These are phyloP conservation scores for Tricholomella constricta DNA, from an alignment of 768 basidiomycete genomes.

Conservation along the genomic window DNA sequence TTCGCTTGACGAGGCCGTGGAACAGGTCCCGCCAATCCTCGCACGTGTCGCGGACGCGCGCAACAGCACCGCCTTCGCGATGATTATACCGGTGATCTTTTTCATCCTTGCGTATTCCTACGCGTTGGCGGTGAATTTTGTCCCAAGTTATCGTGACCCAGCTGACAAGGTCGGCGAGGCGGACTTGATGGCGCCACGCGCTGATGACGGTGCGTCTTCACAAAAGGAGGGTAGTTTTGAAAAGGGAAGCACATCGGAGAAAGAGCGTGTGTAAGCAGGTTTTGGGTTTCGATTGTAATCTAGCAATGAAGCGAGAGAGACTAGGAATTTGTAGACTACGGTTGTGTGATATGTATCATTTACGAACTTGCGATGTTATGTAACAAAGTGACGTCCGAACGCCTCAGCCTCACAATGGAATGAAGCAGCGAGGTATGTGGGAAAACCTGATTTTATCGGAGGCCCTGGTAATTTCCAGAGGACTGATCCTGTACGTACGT, in stretches of 20 bases:
- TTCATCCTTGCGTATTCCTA: conserved; percentile 29
- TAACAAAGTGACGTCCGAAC: background rate
- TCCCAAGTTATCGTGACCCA: conserved; percentile 27
- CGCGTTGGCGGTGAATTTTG: conserved; percentile 32
- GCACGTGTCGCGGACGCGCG: conserved; percentile 31
- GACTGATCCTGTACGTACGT: background rate
- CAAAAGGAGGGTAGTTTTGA: conserved; percentile 12
- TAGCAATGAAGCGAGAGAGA: background rate
- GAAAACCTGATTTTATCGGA: too few species aligned
- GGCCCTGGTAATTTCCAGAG: too few species aligned
- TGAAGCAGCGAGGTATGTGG: too few species aligned
- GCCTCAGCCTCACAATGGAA: too few species aligned
- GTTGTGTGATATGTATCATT: background rate
- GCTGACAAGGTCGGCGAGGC: conserved; percentile 26
- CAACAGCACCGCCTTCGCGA: conserved; percentile 34
- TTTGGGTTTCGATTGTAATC: background rate
- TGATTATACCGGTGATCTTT: conserved; percentile 35
- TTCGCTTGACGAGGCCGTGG: background rate
- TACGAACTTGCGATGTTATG: too few species aligned
- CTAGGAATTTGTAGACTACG: background rate
- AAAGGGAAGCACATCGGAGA: conserved; percentile 9
- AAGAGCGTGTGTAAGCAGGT: background rate
- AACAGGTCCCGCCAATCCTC: conserved; percentile 32
- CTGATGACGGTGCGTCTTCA: background rate
- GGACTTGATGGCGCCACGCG: background rate